Evolutionary conservation across 306 rosid species (phyloP).

Genomic region (Hippophae gyantsensis): DNA sequence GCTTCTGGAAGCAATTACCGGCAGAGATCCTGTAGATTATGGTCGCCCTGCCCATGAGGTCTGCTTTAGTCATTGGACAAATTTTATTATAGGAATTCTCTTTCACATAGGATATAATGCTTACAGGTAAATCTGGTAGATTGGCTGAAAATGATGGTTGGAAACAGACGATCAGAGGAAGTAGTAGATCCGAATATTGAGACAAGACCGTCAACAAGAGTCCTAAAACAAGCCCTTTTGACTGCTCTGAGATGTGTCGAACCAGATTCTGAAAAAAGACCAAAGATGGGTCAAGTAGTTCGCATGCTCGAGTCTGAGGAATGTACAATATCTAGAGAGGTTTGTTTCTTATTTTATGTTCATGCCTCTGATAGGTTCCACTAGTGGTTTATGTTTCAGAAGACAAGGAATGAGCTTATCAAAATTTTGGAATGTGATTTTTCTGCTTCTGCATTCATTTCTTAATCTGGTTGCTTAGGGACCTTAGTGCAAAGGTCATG

Average conservation of each 20-base stretch:
- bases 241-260: slow-evolving; percentile 87
- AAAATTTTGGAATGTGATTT: too few relatives aligned
- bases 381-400: too few relatives aligned
- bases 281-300: slow-evolving; percentile 85
- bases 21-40: slow-evolving; percentile 87
- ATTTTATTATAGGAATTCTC: slow-evolving; percentile 4
- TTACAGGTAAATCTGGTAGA: slow-evolving; percentile 79
- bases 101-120: slow-evolving; percentile 9
- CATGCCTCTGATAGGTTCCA: neutral
- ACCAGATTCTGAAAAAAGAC: slow-evolving; percentile 90
- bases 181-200: slow-evolving; percentile 84
- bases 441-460: too few relatives aligned
- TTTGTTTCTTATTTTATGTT: slow-evolving; percentile 13
- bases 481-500: too few relatives aligned
- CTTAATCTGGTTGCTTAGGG: too few relatives aligned
- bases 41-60: slow-evolving; percentile 80
- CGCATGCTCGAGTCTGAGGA: slow-evolving; percentile 91
- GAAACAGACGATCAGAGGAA: slow-evolving; percentile 81
- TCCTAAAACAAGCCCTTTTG: slow-evolving; percentile 70
- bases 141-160: slow-evolving; percentile 94
- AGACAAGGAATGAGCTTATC: too few relatives aligned
- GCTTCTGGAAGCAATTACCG: slow-evolving; percentile 77
- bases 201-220: slow-evolving; percentile 72
- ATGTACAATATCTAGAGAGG: slow-evolving; percentile 86
- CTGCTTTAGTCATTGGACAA: slow-evolving; percentile 10